phyloP scores from a whole-genome alignment of 1,284 basidiomycete genomes.

The Phenoliferia sp. region DNA sequence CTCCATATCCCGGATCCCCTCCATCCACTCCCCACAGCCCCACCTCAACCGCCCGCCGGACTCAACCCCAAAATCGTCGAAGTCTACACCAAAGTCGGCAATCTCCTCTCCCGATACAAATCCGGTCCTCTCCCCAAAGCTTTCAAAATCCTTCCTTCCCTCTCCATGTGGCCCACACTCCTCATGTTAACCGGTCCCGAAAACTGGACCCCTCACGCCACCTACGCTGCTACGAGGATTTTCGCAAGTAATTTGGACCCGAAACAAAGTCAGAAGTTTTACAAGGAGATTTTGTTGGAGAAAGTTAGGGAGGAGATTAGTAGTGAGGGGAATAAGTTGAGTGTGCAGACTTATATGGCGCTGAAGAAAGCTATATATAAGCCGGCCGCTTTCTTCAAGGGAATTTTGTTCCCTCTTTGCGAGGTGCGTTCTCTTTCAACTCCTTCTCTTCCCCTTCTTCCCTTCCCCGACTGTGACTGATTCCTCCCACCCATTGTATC shows the following conservation, averaged over 20 bases:
- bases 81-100: constrained; percentile 87
- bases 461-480: no score
- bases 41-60: constrained; percentile 80
- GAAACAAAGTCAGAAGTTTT: constrained; percentile 86
- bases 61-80: constrained; percentile 95
- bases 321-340: constrained; percentile 68
- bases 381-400: constrained; percentile 97
- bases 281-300: constrained; percentile 87
- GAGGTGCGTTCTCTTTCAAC: constrained; percentile 58
- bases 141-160: constrained; percentile 96
- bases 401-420: constrained; percentile 90
- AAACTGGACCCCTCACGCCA: constrained; percentile 93
- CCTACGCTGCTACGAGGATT: constrained; percentile 87
- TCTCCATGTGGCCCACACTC: constrained; percentile 93
- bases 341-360: constrained; percentile 81
- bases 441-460: no score
- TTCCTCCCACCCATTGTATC: not conserved
- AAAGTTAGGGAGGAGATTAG: constrained; percentile 86
- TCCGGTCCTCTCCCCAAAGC: constrained; percentile 94
- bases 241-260: constrained; percentile 98
- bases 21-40: constrained; percentile 44
- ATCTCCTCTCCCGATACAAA: constrained; percentile 83
- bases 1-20: no score
- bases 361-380: constrained; percentile 91
- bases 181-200: constrained; percentile 88